A percentile compares a stretch with the other conserved stretches of the same genome.
phyloP scores from a whole-genome alignment of 257 asterid genomes.

The Craterostigma plantagineum region DNA sequence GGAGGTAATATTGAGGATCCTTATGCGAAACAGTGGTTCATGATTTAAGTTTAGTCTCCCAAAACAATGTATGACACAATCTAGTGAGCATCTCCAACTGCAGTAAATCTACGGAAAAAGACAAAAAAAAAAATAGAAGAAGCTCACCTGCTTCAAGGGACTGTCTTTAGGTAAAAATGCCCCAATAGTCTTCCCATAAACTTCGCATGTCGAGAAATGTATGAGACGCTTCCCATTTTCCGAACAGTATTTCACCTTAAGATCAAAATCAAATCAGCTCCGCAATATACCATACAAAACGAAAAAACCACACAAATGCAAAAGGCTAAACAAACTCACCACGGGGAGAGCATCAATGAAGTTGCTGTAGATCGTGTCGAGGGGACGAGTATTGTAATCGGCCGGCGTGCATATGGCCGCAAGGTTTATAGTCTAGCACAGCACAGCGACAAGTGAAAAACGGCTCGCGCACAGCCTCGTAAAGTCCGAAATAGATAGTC shows the following conservation, averaged over 20 bases:
- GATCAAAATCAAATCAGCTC: no score
- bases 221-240: slow-evolving; percentile 78
- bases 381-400: slow-evolving; percentile 82
- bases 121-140: slow-evolving; percentile 12
- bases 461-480: no score
- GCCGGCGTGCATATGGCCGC: slow-evolving; percentile 98
- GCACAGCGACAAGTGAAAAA: no score
- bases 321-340: slow-evolving; percentile 18
- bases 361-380: slow-evolving; percentile 90
- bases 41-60: no score
- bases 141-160: slow-evolving; percentile 63
- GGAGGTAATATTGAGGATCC: slow-evolving; percentile 50
- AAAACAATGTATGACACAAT: no score
- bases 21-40: no score
- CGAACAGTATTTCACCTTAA: slow-evolving; percentile 77
- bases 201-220: slow-evolving; percentile 87
- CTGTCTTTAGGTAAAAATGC: slow-evolving; percentile 67
- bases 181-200: slow-evolving; percentile 83
- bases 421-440: slow-evolving; percentile 48
- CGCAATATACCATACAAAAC: no score
- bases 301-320: no score
- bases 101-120: slow-evolving; percentile 1
- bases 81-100: no score
- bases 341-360: slow-evolving; percentile 87
- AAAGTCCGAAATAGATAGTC: no score